phyloP scores from a whole-genome alignment of 129 eudicot species.

The Escallonia herrerae region DNA sequence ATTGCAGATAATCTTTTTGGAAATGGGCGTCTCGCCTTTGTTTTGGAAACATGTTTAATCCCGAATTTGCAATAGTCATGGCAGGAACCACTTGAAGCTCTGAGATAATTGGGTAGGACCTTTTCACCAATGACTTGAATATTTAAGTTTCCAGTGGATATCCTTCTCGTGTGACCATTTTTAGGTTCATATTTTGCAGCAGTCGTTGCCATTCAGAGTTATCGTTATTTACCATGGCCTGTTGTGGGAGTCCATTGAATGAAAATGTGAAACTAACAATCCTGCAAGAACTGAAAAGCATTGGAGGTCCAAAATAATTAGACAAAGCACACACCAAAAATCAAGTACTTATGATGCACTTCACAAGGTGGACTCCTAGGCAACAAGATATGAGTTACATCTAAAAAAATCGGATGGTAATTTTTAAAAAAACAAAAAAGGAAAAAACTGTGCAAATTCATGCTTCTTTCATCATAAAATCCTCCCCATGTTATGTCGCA shows the following conservation, averaged over 20 bases:
- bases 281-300: slow-evolving; percentile 1
- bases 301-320: no score
- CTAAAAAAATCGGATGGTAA: no score
- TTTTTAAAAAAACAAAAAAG: no score
- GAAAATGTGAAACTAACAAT: not conserved
- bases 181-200: slow-evolving; percentile 2
- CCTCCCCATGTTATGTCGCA: no score
- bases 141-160: slow-evolving; percentile 25
- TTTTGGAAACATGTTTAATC: slow-evolving; percentile 16
- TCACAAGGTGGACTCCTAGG: no score
- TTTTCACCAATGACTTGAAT: slow-evolving; percentile 19
- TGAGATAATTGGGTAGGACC: slow-evolving; percentile 45
- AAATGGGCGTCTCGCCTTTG: slow-evolving; percentile 13
- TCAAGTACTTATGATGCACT: no score
- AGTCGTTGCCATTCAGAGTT: not conserved
- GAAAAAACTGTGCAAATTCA: no score
- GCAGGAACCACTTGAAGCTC: slow-evolving; percentile 47
- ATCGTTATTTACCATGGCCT: not conserved
- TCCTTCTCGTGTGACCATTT: slow-evolving; percentile 13
- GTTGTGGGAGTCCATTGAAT: slow-evolving; percentile 4
- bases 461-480: no score
- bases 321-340: no score
- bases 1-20: slow-evolving; percentile 18
- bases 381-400: no score
- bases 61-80: slow-evolving; percentile 74